Evolutionary conservation across 129 eudicot species (phyloP).

Genomic region (Silybum marianum): DNA sequence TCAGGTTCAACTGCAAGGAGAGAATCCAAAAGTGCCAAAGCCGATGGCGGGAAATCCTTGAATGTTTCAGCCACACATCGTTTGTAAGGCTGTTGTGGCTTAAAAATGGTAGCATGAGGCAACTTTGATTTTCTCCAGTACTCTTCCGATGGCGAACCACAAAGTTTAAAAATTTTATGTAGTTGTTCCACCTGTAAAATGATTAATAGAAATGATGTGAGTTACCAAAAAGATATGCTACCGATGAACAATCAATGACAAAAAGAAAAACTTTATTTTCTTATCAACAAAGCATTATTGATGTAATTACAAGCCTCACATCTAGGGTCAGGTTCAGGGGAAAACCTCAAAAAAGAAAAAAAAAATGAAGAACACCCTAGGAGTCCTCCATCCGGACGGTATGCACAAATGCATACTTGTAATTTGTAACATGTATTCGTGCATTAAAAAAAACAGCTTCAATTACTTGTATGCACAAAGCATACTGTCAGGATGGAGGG

Average conservation of each 20-base stretch:
- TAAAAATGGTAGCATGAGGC: constrained; percentile 73
- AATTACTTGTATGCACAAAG: too few relatives aligned
- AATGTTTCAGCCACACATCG: constrained; percentile 62
- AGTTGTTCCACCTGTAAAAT: constrained; percentile 67
- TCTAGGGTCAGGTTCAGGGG: background rate
- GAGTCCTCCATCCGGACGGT: too few relatives aligned
- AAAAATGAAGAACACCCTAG: too few relatives aligned
- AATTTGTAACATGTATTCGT: too few relatives aligned
- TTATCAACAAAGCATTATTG: background rate
- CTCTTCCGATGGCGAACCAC: constrained; percentile 84
- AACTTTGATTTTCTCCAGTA: constrained; percentile 71
- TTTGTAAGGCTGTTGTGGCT: constrained; percentile 64
- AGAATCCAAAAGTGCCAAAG: constrained; percentile 57
- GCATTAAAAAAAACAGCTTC: too few relatives aligned
- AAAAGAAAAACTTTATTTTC: background rate
- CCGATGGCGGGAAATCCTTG: constrained; percentile 62
- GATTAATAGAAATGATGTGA: constrained; percentile 10
- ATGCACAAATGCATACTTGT: too few relatives aligned
- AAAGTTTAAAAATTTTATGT: constrained; percentile 79
- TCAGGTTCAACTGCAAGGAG: constrained; percentile 78
- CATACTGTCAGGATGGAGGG: too few relatives aligned
- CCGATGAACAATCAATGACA: background rate
- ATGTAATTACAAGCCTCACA: background rate
- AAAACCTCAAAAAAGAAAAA: too few relatives aligned
- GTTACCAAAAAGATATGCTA: background rate